Evolutionary conservation across 805 yeast genomes (phyloP).

Genomic region (Saccharomycopsis sp.): DNA sequence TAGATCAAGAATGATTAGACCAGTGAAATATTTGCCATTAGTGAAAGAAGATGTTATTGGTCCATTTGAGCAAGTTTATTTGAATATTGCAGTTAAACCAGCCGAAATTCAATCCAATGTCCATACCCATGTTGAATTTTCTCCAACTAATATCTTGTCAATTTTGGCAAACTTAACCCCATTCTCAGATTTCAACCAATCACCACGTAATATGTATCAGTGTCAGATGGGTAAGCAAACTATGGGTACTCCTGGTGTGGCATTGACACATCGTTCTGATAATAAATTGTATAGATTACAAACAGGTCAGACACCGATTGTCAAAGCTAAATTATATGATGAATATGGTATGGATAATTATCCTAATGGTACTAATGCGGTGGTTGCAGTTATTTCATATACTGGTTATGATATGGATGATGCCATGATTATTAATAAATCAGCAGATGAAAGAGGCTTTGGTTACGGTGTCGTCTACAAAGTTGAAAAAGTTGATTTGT

Average conservation of each 20-base stretch:
- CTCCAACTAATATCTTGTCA: slow-evolving; percentile 91
- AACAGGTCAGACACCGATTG: slow-evolving; percentile 95
- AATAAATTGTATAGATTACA: slow-evolving; percentile 90
- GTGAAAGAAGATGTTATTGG: slow-evolving; percentile 84
- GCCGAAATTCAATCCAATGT: slow-evolving; percentile 74
- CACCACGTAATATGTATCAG: slow-evolving; percentile 99
- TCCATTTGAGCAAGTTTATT: slow-evolving; percentile 96
- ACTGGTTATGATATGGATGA: slow-evolving; percentile 99
- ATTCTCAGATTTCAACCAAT: slow-evolving; percentile 96
- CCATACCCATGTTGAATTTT: slow-evolving; percentile 89
- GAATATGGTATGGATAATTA: slow-evolving; percentile 97
- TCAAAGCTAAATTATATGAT: slow-evolving; percentile 86
- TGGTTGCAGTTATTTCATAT: slow-evolving; percentile 96
- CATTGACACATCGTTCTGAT: slow-evolving; percentile 84
- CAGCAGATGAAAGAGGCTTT: slow-evolving; percentile 96
- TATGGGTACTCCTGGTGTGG: slow-evolving; percentile 99
- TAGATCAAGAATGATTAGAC: slow-evolving; percentile 91
- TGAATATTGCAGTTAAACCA: slow-evolving; percentile 93
- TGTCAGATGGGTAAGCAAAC: slow-evolving; percentile 99
- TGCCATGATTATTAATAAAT: slow-evolving; percentile 96
- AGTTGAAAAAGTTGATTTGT: slow-evolving; percentile 83
- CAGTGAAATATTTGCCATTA: slow-evolving; percentile 84
- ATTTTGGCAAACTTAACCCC: slow-evolving; percentile 96
- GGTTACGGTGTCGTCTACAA: slow-evolving; percentile 96
- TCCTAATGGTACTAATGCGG: slow-evolving; percentile 98